These are phyloP conservation scores for Nicotiana rustica DNA, from an alignment of 305 asterid genomes.

Conservation along the genomic window DNA sequence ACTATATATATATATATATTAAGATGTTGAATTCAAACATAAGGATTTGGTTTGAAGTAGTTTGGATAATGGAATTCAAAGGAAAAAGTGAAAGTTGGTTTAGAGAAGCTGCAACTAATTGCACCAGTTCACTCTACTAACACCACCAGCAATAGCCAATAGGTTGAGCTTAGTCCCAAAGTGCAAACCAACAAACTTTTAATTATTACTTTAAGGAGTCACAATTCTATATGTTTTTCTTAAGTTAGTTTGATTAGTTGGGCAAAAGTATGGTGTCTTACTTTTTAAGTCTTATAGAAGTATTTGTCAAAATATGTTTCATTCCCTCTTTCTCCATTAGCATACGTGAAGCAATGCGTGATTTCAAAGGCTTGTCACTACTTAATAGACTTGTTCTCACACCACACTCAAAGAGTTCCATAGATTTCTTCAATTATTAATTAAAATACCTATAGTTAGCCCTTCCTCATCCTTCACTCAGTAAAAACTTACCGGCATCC, in stretches of 20 bases:
- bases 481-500: background rate
- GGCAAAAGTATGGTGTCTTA: background rate
- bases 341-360: background rate
- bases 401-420: background rate
- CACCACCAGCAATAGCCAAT: background rate
- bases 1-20: background rate
- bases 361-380: background rate
- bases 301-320: background rate
- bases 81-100: background rate
- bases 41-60: background rate
- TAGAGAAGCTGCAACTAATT: constrained; percentile 5
- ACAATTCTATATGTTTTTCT: background rate
- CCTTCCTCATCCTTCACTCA: background rate
- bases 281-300: background rate
- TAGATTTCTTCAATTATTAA: too few species aligned
- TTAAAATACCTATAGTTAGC: background rate
- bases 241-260: background rate
- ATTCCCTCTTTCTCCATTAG: background rate
- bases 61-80: background rate
- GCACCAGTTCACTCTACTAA: background rate
- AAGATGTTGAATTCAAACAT: background rate
- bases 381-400: background rate
- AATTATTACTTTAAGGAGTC: background rate
- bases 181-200: constrained; percentile 4
- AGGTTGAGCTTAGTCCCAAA: background rate